A percentile compares a stretch with the other conserved stretches of the same genome.
Evolutionary conservation across 179 eudicot species (phyloP).

Genomic region (Actinidia chinensis): DNA sequence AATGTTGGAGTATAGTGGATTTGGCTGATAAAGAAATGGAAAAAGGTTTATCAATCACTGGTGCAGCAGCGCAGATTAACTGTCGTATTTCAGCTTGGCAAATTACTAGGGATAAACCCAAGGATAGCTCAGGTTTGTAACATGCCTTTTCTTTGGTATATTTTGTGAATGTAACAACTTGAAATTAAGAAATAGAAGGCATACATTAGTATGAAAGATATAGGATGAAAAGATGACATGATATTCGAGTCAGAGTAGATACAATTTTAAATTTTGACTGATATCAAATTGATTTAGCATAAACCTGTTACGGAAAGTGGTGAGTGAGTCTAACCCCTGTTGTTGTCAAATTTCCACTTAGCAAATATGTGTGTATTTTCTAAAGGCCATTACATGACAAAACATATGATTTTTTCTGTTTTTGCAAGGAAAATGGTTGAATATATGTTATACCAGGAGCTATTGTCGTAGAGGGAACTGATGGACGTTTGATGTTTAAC

Average conservation of each 20-base stretch:
- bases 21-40: slow-evolving; percentile 12
- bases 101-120: background rate
- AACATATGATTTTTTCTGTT: background rate
- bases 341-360: no score
- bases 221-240: no score
- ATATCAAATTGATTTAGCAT: no score
- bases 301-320: no score
- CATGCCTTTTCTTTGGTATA: background rate
- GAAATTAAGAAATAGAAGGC: background rate
- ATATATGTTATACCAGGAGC: slow-evolving; percentile 21
- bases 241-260: no score
- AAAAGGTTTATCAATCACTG: slow-evolving; percentile 20
- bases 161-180: background rate
- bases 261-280: no score
- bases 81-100: slow-evolving; percentile 28
- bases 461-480: slow-evolving; percentile 25
- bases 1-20: slow-evolving; percentile 38
- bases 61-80: slow-evolving; percentile 27
- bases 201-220: no score
- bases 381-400: no score
- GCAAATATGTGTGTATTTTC: no score
- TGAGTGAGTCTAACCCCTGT: no score
- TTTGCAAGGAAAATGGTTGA: slow-evolving; percentile 21
- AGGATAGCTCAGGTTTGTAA: slow-evolving; percentile 15
- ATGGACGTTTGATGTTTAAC: slow-evolving; percentile 31